Base-by-base conservation (phyloP, 257 asterid genomes). In the Buddleja alternifolia region DNA sequence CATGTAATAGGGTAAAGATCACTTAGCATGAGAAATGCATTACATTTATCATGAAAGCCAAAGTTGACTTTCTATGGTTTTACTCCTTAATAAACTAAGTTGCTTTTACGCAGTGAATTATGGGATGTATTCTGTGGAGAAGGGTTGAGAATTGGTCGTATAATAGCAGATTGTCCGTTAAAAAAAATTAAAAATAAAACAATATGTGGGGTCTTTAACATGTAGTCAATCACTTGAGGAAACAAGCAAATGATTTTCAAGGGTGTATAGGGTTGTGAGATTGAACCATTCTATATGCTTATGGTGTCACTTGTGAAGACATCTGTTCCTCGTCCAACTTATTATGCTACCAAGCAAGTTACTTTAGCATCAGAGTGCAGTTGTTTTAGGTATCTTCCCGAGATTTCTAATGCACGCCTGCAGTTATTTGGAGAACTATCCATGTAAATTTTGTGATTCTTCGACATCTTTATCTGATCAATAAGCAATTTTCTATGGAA, bases 301-400 rank as follows among this genome's bases (percentile, higher is more conserved):
- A 17, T 48, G 54, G 25, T 48, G 54, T 45, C 52, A n/a, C 20
- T 17, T 4, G 8, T 53, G 19, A 40, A 20, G 36, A 37, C 32
- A 20, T 6, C n/a, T 36, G 47, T 41, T 37, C 19, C 23, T 16
- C 8, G n/a, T 42, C 50, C 48, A 23, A 56, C 66, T 42, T 17
- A 8, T 60, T 16, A 46, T 39, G 67, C 37, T 21, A 58, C 12
- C 37, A 8, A 23, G 48, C 17, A 44, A 23, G 20, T 54, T 67
- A 40, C 29, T 37, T 39, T 14, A 52, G 57, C 34, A n/a, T 15
- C 23, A 16, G 16, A 25, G 57, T 11, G 2, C 21, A 7, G 48
- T 56, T 68, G n/a, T 48, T 56, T 54, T 29, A 41, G 14, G 73
- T 24, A 41, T 41, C 44, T 39, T 17, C 29, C 8, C 23, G 34